Conservation (phyloP, 2,329 filamentous ascomycete genomes). For the Incumbomyces delicatus region DNA sequence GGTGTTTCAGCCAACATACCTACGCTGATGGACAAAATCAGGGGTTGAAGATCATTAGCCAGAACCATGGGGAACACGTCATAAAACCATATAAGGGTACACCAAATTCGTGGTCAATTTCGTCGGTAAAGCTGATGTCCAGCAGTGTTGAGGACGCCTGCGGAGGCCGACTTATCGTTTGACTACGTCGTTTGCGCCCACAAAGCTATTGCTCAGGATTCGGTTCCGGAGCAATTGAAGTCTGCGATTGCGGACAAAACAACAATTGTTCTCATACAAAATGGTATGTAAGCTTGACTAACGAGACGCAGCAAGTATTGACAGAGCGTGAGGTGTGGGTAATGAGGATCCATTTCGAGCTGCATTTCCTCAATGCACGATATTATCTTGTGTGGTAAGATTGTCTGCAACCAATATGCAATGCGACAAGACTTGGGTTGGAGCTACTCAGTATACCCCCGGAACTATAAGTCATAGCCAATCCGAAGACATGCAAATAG, state of each 20-base stretch:
- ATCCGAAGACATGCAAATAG: conserved; percentile 47
- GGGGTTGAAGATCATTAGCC: conserved; percentile 34
- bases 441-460: conserved; percentile 41
- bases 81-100: conserved; percentile 29
- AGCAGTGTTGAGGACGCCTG: conserved; percentile 30
- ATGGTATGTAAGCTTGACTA: conserved; percentile 19
- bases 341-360: conserved; percentile 32
- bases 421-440: conserved; percentile 39
- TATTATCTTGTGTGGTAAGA: conserved; percentile 36
- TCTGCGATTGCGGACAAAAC: conserved; percentile 30
- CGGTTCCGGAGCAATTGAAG: conserved; percentile 27
- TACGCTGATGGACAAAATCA: conserved; percentile 11
- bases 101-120: not conserved
- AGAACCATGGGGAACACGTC: conserved; percentile 32
- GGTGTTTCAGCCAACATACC: not conserved
- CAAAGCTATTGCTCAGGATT: conserved; percentile 34
- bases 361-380: conserved; percentile 24
- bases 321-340: conserved; percentile 21
- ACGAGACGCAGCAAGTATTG: not conserved
- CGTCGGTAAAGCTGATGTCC: not conserved
- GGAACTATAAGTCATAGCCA: conserved; percentile 43
- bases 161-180: conserved; percentile 25
- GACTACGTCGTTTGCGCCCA: conserved; percentile 32
- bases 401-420: not conserved
- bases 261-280: conserved; percentile 32